These are phyloP conservation scores for Coemansia sp. DNA, from an alignment of 192 early-diverging fungal genomes.

Conservation along the genomic window DNA sequence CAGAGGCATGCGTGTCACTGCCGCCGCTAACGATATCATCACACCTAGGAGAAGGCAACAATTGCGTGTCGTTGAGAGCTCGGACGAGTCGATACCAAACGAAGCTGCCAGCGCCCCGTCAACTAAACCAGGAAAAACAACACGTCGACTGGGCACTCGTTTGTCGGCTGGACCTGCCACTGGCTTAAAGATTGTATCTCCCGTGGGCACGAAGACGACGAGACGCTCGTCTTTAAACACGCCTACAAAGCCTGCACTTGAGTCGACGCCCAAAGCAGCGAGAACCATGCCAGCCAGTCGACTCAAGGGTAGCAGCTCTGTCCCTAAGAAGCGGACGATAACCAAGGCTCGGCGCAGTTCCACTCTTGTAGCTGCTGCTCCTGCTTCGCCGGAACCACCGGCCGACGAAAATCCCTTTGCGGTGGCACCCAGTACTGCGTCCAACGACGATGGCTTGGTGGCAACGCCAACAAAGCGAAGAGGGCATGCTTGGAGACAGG, in stretches of 20 bases:
- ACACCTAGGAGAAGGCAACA: neutral
- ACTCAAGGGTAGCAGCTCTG: neutral
- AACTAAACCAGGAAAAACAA: neutral
- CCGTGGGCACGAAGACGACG: neutral
- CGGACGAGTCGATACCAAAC: constrained; percentile 16
- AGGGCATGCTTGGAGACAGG: neutral
- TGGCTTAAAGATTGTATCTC: neutral
- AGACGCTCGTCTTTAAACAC: neutral
- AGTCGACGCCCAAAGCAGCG: neutral
- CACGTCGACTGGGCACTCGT: neutral
- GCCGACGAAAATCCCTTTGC: neutral
- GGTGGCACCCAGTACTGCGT: neutral
- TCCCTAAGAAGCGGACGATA: neutral
- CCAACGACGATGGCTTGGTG: neutral
- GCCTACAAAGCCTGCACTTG: constrained; percentile 5
- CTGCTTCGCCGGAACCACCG: neutral
- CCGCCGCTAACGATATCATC: neutral
- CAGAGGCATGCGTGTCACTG: neutral
- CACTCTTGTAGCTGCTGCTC: neutral
- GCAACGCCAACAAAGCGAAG: neutral
- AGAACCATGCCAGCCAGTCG: constrained; percentile 10
- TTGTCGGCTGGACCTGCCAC: constrained; percentile 1
- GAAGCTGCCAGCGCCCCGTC: neutral
- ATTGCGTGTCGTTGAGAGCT: constrained; percentile 21
- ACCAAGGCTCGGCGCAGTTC: neutral